Base-by-base conservation (phyloP, 441 rosid genomes). In the Populus trichocarpa region DNA sequence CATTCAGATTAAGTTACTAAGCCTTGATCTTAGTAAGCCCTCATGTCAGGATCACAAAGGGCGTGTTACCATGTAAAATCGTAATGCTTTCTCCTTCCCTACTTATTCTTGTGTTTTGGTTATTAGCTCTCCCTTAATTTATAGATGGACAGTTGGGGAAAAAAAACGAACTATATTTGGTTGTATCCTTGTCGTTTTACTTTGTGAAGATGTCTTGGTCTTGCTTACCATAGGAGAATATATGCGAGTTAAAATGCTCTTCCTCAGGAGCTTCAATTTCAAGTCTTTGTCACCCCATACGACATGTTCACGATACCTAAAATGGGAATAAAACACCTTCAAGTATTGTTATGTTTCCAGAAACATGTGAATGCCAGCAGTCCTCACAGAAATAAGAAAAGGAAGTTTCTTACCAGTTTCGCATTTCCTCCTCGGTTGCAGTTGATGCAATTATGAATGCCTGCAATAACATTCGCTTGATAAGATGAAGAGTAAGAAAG, bases 371-470 rank as follows among this genome's bases (percentile, higher is more conserved):
- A 23, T 12, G 40, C 50, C 38, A 22, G 53, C 0, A 5, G 16
- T 23, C 20, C 35, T 36, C 35, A 10, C 71, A 30, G 10, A 30
- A 20, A 68, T 13, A 28, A 65, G 30, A 9, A 67, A 6, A 68
- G 30, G 8, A 68, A 68, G 10, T 32, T 30, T n/a, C 77, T 84
- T 84, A 93, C 99, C 98, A 93, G 79, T 73, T 93, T 64, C 88
- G 88, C 98, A 95, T 95, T 90, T 95, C 97, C 81, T 95, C 96
- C 84, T 90, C 89, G 0, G 86, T 90, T 33, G 97, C 92, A 26
- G 96, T 93, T 82, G 98, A 92, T 81, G 98, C 97, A 87, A 92
- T 96, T 77, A 93, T 93, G 86, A 93, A 96, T 65, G 97, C 98
- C 98, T 93, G 86, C 72, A 72, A 30, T 22, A 77, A 22, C 59